Evolutionary conservation across 345 rosid genomes (phyloP), one percentile per base, ranked within the genome.

Genomic region (Hibiscus trionum): DNA sequence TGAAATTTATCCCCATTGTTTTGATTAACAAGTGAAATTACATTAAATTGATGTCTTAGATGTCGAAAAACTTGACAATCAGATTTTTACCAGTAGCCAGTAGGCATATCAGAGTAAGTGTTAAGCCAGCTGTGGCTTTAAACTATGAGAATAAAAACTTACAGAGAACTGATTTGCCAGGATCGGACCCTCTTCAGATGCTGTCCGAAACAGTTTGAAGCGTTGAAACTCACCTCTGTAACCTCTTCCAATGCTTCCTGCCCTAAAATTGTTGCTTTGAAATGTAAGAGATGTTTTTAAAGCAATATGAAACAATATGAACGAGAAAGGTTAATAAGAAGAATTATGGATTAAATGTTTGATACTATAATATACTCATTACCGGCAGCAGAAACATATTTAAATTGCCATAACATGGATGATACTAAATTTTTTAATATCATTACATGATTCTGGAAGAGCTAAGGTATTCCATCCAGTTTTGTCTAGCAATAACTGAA

Each of bases 101-200:
- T 33, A 33, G 37, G 37, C 37, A 33, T 33, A 4, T 33, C 37
- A 33, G 37, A 33, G 37, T 33, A 33, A 33, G 37, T 33, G 37
- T 5, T 65, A 44, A 21, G 31, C 33, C 33, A 65, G 33, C 69
- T 44, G 44, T 21, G 55, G 33, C 11, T 44, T 21, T 65, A 65
- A 44, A 21, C 55, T 21, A 47, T 66, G 42, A 67, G 31, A 67
- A 67, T 57, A 16, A 39, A 42, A 75, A 91, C 97, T 90, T 84
- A 95, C 97, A 46, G 99, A 95, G 86, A 95, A 92, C 59, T 95
- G 99, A 82, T 95, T 90, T 71, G 93, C 96, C 50, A 90, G 74
- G 72, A 95, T 80, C 3, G 97, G 93, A 76, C 80, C 85, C 66
- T 86, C 88, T 81, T 95, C 89, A 71, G 90, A 88, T 63, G 61